Base-by-base conservation (phyloP, 1,139 yeast species). In the Debaryomyces nepalensis region DNA sequence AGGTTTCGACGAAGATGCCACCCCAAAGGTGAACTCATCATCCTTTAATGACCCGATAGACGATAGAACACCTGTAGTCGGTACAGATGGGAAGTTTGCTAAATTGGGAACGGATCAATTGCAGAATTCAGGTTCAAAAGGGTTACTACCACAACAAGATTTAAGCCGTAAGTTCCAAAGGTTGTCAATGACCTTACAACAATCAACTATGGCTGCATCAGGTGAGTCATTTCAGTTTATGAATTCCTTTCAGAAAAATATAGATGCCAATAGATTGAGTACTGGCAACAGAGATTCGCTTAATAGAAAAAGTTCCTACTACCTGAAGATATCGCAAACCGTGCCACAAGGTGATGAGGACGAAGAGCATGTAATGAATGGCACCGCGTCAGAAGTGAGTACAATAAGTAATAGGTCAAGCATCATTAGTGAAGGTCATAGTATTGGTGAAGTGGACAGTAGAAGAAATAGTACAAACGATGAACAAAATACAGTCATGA, bases 181-280 rank as follows among this genome's bases (percentile, higher is more conserved):
- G 15, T 59, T 74, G 23, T 69, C 76, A 1, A 49, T 63, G 45
- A 70, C 77, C 1, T 57, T 74, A 30, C 74, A 68, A 41, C 64
- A 65, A 24, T 53, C 66, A 2, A 54, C 51, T 29, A 46, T 45
- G 40, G 41, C 53, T 18, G 61, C 73, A 0, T 68, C 77, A 4
- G 68, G 68, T 11, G 76, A 72, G 43, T 72, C 77, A 2, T 59
- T 68, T 44, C 59, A 63, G 34, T 73, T 74, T 51, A 69, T 72
- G 64, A 63, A 54, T 41, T 55, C 66, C n/a, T 73, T 74, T 52
- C 74, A 68, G 47, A 72, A 68, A 47, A 73, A 73, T 47, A 62
- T 64, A 12, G 61, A 41, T 29, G 49, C 42, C 1, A 50, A 48
- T 31, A 41, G 37, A 11, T 26, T 34, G 18, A 34, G 30, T n/a